Evolutionary conservation across 305 asterid species (phyloP), one percentile per base, ranked within the genome.

Genomic region (Nicotiana rustica): DNA sequence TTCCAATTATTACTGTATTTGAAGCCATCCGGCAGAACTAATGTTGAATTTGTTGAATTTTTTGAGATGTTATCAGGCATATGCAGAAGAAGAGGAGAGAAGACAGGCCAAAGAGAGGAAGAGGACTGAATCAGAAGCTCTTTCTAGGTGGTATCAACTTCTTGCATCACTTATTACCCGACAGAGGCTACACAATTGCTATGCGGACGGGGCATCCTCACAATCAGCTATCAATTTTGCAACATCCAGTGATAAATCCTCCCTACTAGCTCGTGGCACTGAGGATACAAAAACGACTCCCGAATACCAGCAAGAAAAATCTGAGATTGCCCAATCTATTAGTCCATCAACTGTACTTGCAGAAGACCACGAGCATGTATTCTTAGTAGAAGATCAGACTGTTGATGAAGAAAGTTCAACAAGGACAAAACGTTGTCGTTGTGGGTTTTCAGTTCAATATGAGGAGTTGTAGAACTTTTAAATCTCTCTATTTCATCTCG

Each of bases 91-190:
- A 85, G 95, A 91, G 88, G 95, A 84, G 79, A 94, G 91, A 87
- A 89, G 97, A 90, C 90, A 88, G 67, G 93, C 93, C 0, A 93
- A 88, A 79, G 97, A 94, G 92, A 92, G 83, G 76, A 87, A 82
- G 78, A 91, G 82, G 87, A 84, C 86, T 2, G 98, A 93, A 85
- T 89, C 84, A 15, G 92, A 89, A 85, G 98, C 99, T 49, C 92
- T 93, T 65, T 90, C 93, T 41, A 91, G 95, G 91, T 96, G 99
- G 99, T 94, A 94, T 89, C 99, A 96, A 86, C 98, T 96, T 84
- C 97, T 96, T 80, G 92, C 95, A 18, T 96, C 99, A 81, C 88
- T 96, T 60, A 82, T 92, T 67, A 96, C 97, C 13, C 90, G 97
- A 36, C 98, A 92, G 86, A 89, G 97, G 86, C 85, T 96, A 88